These are phyloP conservation scores for Nannizzia gypsea DNA, from an alignment of 2,329 filamentous ascomycete species.

Conservation along the genomic window DNA sequence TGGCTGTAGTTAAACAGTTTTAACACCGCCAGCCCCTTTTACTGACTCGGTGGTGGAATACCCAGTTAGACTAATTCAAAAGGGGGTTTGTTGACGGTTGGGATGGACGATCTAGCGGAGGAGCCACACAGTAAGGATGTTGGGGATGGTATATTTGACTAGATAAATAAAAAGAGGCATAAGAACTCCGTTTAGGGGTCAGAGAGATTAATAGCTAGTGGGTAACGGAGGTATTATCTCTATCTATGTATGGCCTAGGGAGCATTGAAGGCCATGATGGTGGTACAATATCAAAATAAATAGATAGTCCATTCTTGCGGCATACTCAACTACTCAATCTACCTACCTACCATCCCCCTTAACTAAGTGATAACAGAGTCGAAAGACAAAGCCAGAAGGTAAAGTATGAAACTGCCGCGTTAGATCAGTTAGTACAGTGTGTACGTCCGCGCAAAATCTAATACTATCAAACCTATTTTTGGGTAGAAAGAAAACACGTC, in stretches of 20 bases:
- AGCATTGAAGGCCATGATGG: too few species aligned
- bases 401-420: conserved; percentile 1
- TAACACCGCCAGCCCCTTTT: too few species aligned
- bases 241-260: too few species aligned
- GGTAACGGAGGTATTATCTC: too few species aligned
- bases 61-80: neutral
- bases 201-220: too few species aligned
- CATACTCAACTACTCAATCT: neutral
- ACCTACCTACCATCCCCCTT: neutral
- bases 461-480: conserved; percentile 5
- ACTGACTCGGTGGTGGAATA: too few species aligned
- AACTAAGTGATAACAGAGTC: neutral
- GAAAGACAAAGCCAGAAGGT: neutral
- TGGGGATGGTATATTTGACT: too few species aligned
- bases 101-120: neutral
- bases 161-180: too few species aligned
- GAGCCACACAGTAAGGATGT: too few species aligned
- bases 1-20: neutral
- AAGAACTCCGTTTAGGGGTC: too few species aligned
- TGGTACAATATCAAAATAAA: too few species aligned
- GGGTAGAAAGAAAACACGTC: neutral
- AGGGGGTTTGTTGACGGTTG: neutral
- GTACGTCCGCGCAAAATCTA: conserved; percentile 2
- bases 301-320: too few species aligned
- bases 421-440: neutral